Evolutionary conservation across 2,329 filamentous ascomycete species (phyloP).

Genomic region (Truncatella angustata): DNA sequence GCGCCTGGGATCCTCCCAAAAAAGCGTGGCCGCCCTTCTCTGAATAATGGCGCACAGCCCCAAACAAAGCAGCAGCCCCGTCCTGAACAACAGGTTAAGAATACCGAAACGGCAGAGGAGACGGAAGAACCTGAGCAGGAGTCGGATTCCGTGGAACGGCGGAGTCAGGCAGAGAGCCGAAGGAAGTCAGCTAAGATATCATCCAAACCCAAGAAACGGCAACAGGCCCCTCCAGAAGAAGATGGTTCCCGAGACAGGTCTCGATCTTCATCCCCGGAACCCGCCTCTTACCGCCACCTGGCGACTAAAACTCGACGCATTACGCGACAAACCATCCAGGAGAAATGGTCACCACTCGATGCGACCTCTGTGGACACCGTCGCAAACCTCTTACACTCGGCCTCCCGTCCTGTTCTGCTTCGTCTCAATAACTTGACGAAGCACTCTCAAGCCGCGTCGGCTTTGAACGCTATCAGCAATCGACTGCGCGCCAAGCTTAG

Average conservation of each 20-base stretch:
- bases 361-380: conserved; percentile 53
- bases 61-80: conserved; percentile 9
- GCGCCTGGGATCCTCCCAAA: too few species aligned
- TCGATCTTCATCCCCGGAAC: conserved; percentile 23
- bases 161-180: too few species aligned
- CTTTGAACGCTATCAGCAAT: conserved; percentile 53
- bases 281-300: conserved; percentile 46
- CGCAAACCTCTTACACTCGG: conserved; percentile 53
- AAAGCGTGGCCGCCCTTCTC: conserved; percentile 13
- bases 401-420: conserved; percentile 61
- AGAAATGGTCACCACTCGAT: conserved; percentile 64
- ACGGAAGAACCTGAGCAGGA: not conserved
- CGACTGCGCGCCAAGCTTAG: conserved; percentile 57
- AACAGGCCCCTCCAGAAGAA: conserved; percentile 7
- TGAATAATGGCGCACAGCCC: conserved; percentile 11
- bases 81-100: not conserved
- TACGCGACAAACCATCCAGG: conserved; percentile 62
- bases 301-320: conserved; percentile 50
- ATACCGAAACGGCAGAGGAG: not conserved
- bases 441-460: conserved; percentile 52
- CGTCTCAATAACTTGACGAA: conserved; percentile 48
- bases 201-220: not conserved
- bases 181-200: not conserved
- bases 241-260: conserved; percentile 17
- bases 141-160: not conserved